Evolutionary conservation across 2,329 filamentous ascomycete genomes (phyloP).

Genomic region (Keithomyces neogunnii): DNA sequence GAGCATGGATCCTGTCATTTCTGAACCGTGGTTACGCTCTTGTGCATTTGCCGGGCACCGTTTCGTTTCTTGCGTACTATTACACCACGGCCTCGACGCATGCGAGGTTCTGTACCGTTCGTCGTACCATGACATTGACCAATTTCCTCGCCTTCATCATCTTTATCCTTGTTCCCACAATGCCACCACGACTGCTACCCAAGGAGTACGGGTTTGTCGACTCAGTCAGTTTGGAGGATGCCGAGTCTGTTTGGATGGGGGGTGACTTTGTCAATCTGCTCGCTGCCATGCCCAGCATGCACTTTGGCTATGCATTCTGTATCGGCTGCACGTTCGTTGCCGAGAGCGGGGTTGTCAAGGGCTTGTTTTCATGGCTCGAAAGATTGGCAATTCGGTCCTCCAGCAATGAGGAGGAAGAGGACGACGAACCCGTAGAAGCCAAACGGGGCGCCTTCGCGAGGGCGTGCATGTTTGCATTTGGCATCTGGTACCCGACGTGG

Average conservation of each 20-base stretch:
- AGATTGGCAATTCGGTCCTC: not conserved
- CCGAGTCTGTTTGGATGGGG: slow-evolving; percentile 18
- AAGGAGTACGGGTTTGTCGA: slow-evolving; percentile 48
- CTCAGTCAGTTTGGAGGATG: slow-evolving; percentile 36
- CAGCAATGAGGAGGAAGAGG: slow-evolving; percentile 9
- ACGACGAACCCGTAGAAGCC: slow-evolving; percentile 11
- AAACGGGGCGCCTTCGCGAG: slow-evolving; percentile 11
- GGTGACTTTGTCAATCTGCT: slow-evolving; percentile 45
- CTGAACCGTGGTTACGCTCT: slow-evolving; percentile 64
- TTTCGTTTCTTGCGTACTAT: slow-evolving; percentile 51
- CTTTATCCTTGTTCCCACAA: slow-evolving; percentile 48
- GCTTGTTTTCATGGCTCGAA: slow-evolving; percentile 16
- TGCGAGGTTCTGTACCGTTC: slow-evolving; percentile 41
- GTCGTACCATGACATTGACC: slow-evolving; percentile 47
- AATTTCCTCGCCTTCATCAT: slow-evolving; percentile 47
- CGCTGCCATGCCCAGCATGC: slow-evolving; percentile 48
- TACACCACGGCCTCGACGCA: slow-evolving; percentile 58
- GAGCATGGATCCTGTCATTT: slow-evolving; percentile 45
- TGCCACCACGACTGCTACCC: slow-evolving; percentile 48
- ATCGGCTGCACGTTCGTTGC: slow-evolving; percentile 43
- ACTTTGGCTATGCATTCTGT: slow-evolving; percentile 46
- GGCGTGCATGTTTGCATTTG: slow-evolving; percentile 22
- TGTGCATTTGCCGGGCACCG: slow-evolving; percentile 65
- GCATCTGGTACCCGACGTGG: slow-evolving; percentile 42
- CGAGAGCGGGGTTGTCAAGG: slow-evolving; percentile 38